Evolutionary conservation across 2,329 filamentous ascomycete species (phyloP).

Genomic region (Talaromyces sp.): DNA sequence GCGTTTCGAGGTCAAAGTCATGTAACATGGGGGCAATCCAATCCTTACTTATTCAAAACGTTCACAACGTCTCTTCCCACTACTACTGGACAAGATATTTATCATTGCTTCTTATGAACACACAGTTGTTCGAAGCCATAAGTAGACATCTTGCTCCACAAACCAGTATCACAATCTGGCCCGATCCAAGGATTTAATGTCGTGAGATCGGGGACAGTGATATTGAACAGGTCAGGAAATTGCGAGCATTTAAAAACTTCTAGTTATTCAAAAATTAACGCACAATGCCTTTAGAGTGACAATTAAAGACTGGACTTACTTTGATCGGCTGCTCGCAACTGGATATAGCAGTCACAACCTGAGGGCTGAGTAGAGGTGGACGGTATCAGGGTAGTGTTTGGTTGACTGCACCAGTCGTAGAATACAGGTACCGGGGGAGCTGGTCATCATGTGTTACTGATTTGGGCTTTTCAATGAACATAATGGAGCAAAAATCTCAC

Average conservation of each 20-base stretch:
- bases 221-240: neutral
- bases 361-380: neutral
- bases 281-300: neutral
- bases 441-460: neutral
- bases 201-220: neutral
- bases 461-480: neutral
- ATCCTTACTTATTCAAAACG: neutral
- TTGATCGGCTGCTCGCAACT: neutral
- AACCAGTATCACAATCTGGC: neutral
- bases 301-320: neutral
- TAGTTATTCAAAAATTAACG: neutral
- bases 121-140: neutral
- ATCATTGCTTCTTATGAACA: neutral
- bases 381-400: neutral
- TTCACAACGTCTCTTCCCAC: neutral
- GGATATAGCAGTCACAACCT: neutral
- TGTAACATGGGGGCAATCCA: neutral
- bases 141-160: neutral
- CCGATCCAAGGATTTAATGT: neutral
- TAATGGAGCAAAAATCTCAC: neutral
- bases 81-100: neutral
- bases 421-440: neutral
- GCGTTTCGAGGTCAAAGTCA: neutral
- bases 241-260: neutral
- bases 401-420: neutral